These are phyloP conservation scores for Elsinoe arachidis DNA, from an alignment of 2,329 filamentous ascomycete species.

Conservation along the genomic window DNA sequence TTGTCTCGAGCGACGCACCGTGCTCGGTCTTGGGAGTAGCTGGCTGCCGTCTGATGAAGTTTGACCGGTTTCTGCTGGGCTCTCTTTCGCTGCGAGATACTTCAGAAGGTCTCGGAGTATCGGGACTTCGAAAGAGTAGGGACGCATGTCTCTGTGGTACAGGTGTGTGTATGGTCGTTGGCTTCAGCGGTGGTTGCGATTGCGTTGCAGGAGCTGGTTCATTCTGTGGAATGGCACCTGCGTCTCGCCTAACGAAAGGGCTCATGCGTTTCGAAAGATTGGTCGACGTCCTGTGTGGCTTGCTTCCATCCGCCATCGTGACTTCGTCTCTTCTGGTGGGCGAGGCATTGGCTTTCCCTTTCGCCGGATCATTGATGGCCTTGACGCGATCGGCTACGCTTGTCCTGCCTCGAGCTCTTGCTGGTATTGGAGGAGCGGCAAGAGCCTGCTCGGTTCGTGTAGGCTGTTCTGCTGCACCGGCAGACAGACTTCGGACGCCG, in stretches of 20 bases:
- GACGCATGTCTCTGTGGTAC: constrained; percentile 12
- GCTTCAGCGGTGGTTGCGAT: constrained; percentile 9
- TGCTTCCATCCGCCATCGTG: not conserved
- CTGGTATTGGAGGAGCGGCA: not conserved
- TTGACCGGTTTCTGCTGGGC: not conserved
- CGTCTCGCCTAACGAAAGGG: constrained; percentile 14
- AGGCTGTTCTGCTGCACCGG: not conserved
- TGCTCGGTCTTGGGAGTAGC: not conserved
- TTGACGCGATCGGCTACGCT: constrained; percentile 16
- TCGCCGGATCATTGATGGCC: constrained; percentile 13
- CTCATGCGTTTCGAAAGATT: not conserved
- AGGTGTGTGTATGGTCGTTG: constrained; percentile 12
- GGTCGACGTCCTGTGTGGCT: constrained; percentile 3
- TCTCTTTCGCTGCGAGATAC: constrained; percentile 4
- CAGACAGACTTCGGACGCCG: not conserved
- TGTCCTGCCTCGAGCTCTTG: constrained; percentile 5
- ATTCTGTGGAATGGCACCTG: not conserved
- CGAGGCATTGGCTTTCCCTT: not conserved
- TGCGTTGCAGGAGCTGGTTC: constrained; percentile 1
- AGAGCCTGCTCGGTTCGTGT: constrained; percentile 6
- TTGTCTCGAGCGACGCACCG: not conserved
- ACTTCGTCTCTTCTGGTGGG: not conserved
- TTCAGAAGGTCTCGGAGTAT: constrained; percentile 2
- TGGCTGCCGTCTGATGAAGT: not conserved
- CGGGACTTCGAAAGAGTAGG: not conserved